phyloP scores from a whole-genome alignment of 345 rosid species.

The Carallia brachiata region DNA sequence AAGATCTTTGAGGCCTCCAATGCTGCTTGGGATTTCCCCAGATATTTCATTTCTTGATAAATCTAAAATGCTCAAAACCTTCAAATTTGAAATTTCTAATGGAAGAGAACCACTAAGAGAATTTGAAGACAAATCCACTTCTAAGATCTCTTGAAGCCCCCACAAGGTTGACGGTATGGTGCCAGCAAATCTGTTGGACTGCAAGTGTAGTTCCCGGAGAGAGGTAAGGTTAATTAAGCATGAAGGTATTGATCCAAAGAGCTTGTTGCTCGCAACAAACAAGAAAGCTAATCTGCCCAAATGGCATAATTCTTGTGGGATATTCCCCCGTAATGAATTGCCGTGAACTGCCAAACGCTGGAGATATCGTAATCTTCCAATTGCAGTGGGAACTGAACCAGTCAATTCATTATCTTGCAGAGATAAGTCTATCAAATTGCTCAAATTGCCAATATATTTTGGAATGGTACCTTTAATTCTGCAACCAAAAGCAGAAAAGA shows the following conservation, averaged over 20 bases:
- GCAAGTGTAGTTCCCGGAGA: background rate
- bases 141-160: background rate
- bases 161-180: background rate
- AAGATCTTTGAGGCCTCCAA: background rate
- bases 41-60: slow-evolving; percentile 11
- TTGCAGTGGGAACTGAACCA: too few relatives aligned
- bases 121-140: background rate
- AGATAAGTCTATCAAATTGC: too few relatives aligned
- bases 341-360: too few relatives aligned
- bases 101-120: background rate
- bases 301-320: too few relatives aligned
- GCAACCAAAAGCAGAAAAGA: background rate
- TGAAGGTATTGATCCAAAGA: background rate
- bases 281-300: background rate
- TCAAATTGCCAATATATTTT: background rate
- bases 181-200: background rate
- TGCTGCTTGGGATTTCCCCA: slow-evolving; percentile 18
- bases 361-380: too few relatives aligned
- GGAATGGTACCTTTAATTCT: slow-evolving; percentile 12
- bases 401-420: too few relatives aligned
- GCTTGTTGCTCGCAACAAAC: background rate
- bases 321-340: too few relatives aligned
- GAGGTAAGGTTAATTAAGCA: background rate
- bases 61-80: background rate
- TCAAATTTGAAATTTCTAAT: background rate